Base-by-base conservation (phyloP, 768 basidiomycete genomes). In the Sutorius australiensis region DNA sequence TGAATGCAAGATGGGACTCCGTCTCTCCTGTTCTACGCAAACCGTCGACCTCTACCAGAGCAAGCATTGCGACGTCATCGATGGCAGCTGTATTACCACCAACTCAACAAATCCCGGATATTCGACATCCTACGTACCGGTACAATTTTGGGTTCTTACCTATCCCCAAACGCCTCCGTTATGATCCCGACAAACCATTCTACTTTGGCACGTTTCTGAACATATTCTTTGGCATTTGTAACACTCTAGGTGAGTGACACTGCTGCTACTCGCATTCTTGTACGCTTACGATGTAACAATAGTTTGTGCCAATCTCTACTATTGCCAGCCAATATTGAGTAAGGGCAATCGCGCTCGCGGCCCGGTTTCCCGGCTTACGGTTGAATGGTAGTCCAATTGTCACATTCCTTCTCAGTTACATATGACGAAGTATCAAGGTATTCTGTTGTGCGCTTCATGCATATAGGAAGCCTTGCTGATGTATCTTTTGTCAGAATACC, bases 291-390 rank as follows among this genome's bases (percentile, higher is more conserved):
- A 17, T 13, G 14, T 2, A 11, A 28, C 32, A 57, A 37, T 4
- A 24, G 50, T 50, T 30, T 84, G 84, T 73, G 77, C 81, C 19
- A 91, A 91, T 62, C 67, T 91, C 44, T 91, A 91, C 62, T 92
- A 90, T 54, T 86, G 82, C 55, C 86, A 88, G 71, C 89, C 89
- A 2, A 68, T 91, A 55, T 73, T 91, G n/a, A 85, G 88, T 81
- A 61, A 61, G 77, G 72, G 56, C 17, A 46, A 21, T 36, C 21
- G 11, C 45, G 6, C 42, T 38, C 37, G 21, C 17, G n/a, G 30
- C 38, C 6, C 28, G 11, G 17, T 21, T 48, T 28, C 32, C 39
- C n/a, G 31, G 13, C 38, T 50, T n/a, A 43, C 51, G 27, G 6
- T 32, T 30, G 33, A 31, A 43, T 30, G 27, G 12, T 47, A 66